Evolutionary conservation across 75 land plant species (phyloP), one percentile per base, ranked within the genome.

Genomic region (Isoetes taiwanensis): DNA sequence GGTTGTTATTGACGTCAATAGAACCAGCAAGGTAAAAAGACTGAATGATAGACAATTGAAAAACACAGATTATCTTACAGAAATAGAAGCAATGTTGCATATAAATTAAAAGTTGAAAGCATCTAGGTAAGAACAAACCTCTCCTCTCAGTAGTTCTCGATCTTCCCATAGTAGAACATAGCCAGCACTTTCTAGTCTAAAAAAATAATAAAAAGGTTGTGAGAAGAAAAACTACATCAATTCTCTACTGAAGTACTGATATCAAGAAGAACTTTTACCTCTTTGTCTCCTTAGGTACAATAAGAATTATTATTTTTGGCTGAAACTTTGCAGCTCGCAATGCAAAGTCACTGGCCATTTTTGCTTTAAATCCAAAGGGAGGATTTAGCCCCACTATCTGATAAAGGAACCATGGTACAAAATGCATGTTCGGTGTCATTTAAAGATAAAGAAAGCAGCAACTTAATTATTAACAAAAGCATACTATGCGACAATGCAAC

Each of bases 361-460:
- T 52, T 3, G 78, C 85, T 30, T 72, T 75, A 14, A 71, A 63
- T 20, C 98, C 98, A 72, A 88, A 93, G 9, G 98, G 98, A 60
- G 98, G 98, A 74, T 88, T 93, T 29, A 93, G 78, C 3, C 98
- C 98, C 81, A 93, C 84, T 0, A 93, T 76, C 96, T 90, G 63
- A n/a, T n/a, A n/a, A n/a, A n/a, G n/a, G n/a, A n/a, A n/a, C n/a
- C n/a, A n/a, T n/a, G n/a, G n/a, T n/a, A n/a, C n/a, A n/a, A n/a
- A n/a, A n/a, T n/a, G n/a, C n/a, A n/a, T n/a, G n/a, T n/a, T n/a
- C n/a, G n/a, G n/a, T n/a, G n/a, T n/a, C n/a, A n/a, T n/a, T n/a
- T n/a, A n/a, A n/a, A n/a, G n/a, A n/a, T n/a, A n/a, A n/a, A n/a
- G n/a, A n/a, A n/a, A n/a, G n/a, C n/a, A n/a, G n/a, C n/a, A n/a